These are phyloP conservation scores for Xylaria intraflava DNA, from an alignment of 495 filamentous ascomycete species.

Conservation along the genomic window DNA sequence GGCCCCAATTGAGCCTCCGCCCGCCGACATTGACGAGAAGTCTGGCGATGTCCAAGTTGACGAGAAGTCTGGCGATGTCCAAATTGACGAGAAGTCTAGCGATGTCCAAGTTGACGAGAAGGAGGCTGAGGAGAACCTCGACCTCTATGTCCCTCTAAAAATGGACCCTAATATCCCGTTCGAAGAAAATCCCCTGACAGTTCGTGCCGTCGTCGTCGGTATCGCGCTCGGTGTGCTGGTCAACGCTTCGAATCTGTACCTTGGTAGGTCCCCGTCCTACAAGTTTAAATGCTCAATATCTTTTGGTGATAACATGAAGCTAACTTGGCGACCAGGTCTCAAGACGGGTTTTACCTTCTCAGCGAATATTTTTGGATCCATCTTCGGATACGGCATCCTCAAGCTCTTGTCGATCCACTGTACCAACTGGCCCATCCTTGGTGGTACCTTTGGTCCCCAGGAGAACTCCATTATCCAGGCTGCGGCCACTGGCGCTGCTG, in stretches of 20 bases:
- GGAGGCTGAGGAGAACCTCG: constrained; percentile 33
- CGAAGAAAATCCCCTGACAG: constrained; percentile 47
- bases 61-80: constrained; percentile 10
- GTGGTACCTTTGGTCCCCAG: constrained; percentile 56
- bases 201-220: constrained; percentile 52
- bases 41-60: constrained; percentile 13
- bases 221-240: constrained; percentile 53
- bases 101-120: constrained; percentile 12
- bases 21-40: constrained; percentile 9
- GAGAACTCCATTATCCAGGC: constrained; percentile 64
- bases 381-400: constrained; percentile 61
- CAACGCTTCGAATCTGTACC: constrained; percentile 60
- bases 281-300: too few relatives aligned
- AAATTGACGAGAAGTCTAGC: constrained; percentile 9
- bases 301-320: constrained; percentile 1
- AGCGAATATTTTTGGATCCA: constrained; percentile 54
- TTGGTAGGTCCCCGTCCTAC: constrained; percentile 35
- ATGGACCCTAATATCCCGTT: constrained; percentile 37
- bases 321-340: constrained; percentile 39
- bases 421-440: constrained; percentile 49
- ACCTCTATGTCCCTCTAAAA: constrained; percentile 42
- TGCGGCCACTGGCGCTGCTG: constrained; percentile 56
- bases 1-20: constrained; percentile 5
- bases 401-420: constrained; percentile 47
- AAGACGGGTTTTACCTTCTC: constrained; percentile 62